Evolutionary conservation across 2,329 filamentous ascomycete species (phyloP).

Genomic region (Endocalyx cinctus): DNA sequence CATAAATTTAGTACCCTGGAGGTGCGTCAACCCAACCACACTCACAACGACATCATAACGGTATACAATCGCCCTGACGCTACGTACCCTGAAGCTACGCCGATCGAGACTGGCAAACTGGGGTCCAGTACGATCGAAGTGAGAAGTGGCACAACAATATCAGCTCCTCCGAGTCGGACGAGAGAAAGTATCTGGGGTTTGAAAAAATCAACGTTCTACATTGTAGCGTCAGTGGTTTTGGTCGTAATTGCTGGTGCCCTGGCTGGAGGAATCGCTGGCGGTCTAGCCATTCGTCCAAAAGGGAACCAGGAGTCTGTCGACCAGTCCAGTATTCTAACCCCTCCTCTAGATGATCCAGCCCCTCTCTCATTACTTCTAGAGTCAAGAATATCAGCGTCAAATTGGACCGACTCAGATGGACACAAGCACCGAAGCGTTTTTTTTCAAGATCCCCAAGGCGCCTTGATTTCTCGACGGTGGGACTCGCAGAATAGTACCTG

Average conservation of each 20-base stretch:
- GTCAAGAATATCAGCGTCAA: neutral
- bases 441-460: neutral
- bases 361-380: no score
- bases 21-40: no score
- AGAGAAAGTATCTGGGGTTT: neutral
- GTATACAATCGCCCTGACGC: no score
- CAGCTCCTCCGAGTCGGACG: neutral
- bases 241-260: neutral
- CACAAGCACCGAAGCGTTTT: neutral
- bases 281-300: neutral
- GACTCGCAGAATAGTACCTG: no score
- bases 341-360: neutral
- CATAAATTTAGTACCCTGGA: no score
- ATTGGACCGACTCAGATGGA: neutral
- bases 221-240: neutral
- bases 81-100: no score
- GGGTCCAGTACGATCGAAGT: neutral
- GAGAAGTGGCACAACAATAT: neutral
- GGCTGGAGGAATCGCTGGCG: neutral
- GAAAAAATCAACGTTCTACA: neutral
- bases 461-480: no score
- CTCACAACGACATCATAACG: no score
- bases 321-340: neutral
- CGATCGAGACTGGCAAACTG: neutral
- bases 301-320: no score